Percentiles rank a stretch among this genome's conserved stretches.
These are phyloP conservation scores for Collybia nuda DNA, from an alignment of 768 basidiomycete species.

Conservation along the genomic window DNA sequence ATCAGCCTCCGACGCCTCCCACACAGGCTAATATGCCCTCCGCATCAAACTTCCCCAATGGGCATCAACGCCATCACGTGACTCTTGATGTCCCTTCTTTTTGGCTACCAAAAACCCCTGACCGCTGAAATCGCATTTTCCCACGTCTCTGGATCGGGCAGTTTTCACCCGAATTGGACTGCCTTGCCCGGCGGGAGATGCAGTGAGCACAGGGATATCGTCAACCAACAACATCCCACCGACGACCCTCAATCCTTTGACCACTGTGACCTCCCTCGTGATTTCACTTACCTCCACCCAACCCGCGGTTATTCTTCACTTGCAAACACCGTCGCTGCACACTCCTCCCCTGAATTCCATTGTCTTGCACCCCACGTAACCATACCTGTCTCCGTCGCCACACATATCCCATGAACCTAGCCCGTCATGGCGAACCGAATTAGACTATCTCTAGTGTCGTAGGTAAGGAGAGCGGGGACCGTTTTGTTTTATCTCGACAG, in stretches of 20 bases:
- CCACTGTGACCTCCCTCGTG: neutral
- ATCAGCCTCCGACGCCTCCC: neutral
- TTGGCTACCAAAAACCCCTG: neutral
- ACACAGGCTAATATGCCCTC: constrained; percentile 2
- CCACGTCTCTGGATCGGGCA: neutral
- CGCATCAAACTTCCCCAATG: constrained; percentile 1
- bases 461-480: too few species aligned
- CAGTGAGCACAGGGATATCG: neutral
- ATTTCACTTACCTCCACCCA: neutral
- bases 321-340: neutral
- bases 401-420: too few species aligned
- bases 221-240: neutral
- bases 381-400: too few species aligned
- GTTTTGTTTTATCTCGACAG: too few species aligned
- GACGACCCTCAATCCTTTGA: neutral
- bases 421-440: too few species aligned
- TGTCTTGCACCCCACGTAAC: too few species aligned
- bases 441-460: too few species aligned
- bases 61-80: constrained; percentile 1
- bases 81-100: neutral
- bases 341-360: neutral
- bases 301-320: too few species aligned
- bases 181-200: neutral
- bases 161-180: neutral
- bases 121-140: neutral